These are phyloP conservation scores for Solanum dulcamara DNA, from an alignment of 257 asterid genomes.

Conservation along the genomic window DNA sequence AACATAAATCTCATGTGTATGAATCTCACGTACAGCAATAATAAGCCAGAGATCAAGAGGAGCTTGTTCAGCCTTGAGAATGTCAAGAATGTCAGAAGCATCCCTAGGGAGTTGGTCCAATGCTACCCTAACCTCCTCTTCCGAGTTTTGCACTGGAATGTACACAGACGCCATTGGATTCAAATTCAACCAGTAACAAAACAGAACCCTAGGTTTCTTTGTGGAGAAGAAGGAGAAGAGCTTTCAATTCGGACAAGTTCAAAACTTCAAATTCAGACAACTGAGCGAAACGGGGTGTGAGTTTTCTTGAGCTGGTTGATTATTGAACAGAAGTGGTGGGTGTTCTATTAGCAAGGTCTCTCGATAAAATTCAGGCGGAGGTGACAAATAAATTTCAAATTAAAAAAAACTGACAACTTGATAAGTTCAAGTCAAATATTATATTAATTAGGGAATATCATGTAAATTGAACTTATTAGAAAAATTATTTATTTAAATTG, in stretches of 20 bases:
- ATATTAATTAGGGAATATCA: too few relatives aligned
- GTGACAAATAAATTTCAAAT: too few relatives aligned
- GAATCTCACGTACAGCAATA: constrained; percentile 51
- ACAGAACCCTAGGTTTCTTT: constrained; percentile 1
- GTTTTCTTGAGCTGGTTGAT: background rate
- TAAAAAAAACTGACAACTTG: too few relatives aligned
- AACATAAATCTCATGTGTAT: background rate
- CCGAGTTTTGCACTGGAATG: constrained; percentile 94
- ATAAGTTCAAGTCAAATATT: too few relatives aligned
- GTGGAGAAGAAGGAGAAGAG: background rate
- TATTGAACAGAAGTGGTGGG: background rate
- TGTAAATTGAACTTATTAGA: too few relatives aligned
- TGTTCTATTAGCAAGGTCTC: background rate
- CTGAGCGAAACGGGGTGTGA: background rate
- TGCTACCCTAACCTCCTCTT: constrained; percentile 91
- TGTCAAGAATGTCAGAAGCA: constrained; percentile 93
- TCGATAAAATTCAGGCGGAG: too few relatives aligned
- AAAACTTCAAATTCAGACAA: background rate
- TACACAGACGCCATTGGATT: constrained; percentile 55
- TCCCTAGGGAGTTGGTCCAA: constrained; percentile 98
- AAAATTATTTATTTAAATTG: too few relatives aligned
- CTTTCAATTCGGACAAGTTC: background rate
- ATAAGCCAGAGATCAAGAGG: constrained; percentile 97
- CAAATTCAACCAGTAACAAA: background rate
- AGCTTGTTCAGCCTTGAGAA: constrained; percentile 99